These are phyloP conservation scores for Cladorrhinum sp. DNA, from an alignment of 2,329 filamentous ascomycete species.

Conservation along the genomic window DNA sequence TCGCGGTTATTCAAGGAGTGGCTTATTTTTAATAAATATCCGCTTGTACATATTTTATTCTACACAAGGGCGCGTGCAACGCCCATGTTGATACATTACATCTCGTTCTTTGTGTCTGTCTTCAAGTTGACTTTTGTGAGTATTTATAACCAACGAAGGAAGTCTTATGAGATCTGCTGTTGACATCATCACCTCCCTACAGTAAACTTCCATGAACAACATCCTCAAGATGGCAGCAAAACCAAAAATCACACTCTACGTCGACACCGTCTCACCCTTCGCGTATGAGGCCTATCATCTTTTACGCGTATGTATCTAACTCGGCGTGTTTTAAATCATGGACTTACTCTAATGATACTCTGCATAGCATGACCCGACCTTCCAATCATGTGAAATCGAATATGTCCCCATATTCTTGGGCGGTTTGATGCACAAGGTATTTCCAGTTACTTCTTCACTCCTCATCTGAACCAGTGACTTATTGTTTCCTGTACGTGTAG, in stretches of 20 bases:
- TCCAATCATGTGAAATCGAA: slow-evolving; percentile 32
- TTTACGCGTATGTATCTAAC: slow-evolving; percentile 33
- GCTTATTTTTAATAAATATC: too few species aligned
- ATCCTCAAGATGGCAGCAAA: slow-evolving; percentile 12
- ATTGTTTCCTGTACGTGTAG: slow-evolving; percentile 15
- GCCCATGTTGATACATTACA: background rate
- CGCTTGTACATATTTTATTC: too few species aligned
- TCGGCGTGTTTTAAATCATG: background rate
- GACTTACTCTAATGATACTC: background rate
- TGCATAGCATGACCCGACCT: slow-evolving; percentile 32
- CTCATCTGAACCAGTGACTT: background rate
- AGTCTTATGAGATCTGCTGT: too few species aligned
- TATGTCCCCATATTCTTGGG: slow-evolving; percentile 40
- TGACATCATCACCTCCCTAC: too few species aligned
- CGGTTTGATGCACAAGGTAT: slow-evolving; percentile 37
- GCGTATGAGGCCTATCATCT: slow-evolving; percentile 39
- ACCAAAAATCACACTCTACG: slow-evolving; percentile 37
- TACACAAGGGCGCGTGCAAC: too few species aligned
- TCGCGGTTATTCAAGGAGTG: too few species aligned
- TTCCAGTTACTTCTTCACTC: background rate
- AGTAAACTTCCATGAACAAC: background rate
- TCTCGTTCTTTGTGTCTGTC: background rate
- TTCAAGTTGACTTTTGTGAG: too few species aligned
- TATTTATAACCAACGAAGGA: too few species aligned
- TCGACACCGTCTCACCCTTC: slow-evolving; percentile 42